These are phyloP conservation scores for Casuarina cunninghamiana DNA, from an alignment of 306 rosid genomes.

Conservation along the genomic window DNA sequence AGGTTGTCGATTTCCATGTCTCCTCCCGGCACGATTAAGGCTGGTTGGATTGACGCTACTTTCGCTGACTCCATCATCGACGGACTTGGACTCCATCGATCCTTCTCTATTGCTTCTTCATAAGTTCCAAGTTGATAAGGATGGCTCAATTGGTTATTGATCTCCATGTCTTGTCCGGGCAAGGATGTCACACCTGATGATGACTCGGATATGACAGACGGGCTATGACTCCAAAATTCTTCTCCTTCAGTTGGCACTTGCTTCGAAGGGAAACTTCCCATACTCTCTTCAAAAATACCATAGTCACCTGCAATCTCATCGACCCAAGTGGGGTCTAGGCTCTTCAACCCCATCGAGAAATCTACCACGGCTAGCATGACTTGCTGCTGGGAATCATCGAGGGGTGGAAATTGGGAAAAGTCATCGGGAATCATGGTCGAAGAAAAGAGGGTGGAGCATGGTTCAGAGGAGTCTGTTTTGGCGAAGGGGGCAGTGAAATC, in stretches of 20 bases:
- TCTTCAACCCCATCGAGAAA: neutral
- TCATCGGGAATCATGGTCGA: constrained; percentile 28
- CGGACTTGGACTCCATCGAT: constrained; percentile 50
- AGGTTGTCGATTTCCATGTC: constrained; percentile 47
- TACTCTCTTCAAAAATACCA: constrained; percentile 37
- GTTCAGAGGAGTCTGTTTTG: constrained; percentile 22
- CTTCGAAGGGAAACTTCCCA: constrained; percentile 40
- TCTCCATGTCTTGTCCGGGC: constrained; percentile 47
- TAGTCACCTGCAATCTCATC: constrained; percentile 15
- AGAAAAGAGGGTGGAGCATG: constrained; percentile 20
- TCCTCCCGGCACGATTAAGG: constrained; percentile 42
- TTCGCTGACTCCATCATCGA: constrained; percentile 43
- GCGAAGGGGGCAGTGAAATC: constrained; percentile 31
- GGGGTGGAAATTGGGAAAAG: constrained; percentile 19
- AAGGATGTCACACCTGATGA: constrained; percentile 28
- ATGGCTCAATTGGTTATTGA: constrained; percentile 39
- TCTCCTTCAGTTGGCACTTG: constrained; percentile 23
- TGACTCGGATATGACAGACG: constrained; percentile 39
- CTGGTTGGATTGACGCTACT: constrained; percentile 21
- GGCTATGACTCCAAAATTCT: constrained; percentile 49
- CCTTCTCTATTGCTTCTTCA: constrained; percentile 49
- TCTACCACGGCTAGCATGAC: constrained; percentile 14
- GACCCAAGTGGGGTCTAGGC: neutral
- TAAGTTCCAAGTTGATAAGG: constrained; percentile 46
- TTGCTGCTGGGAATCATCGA: constrained; percentile 37